These are phyloP conservation scores for Begonia fuchsioides DNA, from an alignment of 306 rosid genomes.

Conservation along the genomic window DNA sequence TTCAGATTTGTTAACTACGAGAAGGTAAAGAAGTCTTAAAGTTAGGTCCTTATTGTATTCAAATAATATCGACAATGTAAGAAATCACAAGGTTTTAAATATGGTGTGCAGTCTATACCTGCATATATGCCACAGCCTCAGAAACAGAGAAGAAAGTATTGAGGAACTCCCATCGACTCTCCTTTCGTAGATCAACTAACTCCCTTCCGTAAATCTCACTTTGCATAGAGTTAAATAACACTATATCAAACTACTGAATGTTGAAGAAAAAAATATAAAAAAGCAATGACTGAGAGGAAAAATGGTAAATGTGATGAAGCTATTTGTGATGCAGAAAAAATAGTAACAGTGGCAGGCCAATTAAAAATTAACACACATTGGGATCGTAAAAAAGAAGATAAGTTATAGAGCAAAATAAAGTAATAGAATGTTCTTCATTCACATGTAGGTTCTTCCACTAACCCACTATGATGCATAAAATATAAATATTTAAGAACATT, in stretches of 20 bases:
- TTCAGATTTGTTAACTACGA: too few relatives aligned
- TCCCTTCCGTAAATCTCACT: slow-evolving; percentile 97
- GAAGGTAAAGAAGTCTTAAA: too few relatives aligned
- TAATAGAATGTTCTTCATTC: too few relatives aligned
- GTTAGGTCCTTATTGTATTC: too few relatives aligned
- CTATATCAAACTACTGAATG: slow-evolving; percentile 21
- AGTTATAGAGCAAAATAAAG: too few relatives aligned
- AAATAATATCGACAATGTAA: too few relatives aligned
- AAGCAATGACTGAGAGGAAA: slow-evolving; percentile 11
- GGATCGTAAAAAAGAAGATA: too few relatives aligned
- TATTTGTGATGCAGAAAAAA: not conserved
- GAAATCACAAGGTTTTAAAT: not conserved
- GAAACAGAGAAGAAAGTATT: slow-evolving; percentile 93
- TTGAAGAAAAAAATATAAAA: slow-evolving; percentile 6
- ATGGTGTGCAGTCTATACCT: slow-evolving; percentile 30
- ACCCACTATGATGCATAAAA: too few relatives aligned
- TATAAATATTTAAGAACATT: too few relatives aligned
- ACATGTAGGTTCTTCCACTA: too few relatives aligned
- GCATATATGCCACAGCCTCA: slow-evolving; percentile 98
- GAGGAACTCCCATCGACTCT: slow-evolving; percentile 85
- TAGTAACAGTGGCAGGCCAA: too few relatives aligned
- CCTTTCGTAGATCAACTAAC: slow-evolving; percentile 88
- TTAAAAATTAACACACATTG: too few relatives aligned
- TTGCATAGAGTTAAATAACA: slow-evolving; percentile 37
- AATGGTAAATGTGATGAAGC: not conserved